Evolutionary conservation across 164 flowering plant species (phyloP).

Genomic region (Magnolia kwangsiensis): DNA sequence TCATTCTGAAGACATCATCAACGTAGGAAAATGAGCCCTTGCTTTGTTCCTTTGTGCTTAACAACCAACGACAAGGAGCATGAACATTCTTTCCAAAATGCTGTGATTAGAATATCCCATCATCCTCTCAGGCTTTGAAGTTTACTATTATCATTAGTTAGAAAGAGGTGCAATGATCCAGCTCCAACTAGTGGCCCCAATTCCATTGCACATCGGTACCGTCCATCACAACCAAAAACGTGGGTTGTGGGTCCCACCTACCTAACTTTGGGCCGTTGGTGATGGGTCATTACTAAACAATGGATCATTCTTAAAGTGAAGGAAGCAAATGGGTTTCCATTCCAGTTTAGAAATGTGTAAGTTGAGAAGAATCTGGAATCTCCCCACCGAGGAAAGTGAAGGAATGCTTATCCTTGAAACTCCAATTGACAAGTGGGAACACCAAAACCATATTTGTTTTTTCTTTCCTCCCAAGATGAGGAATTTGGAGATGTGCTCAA

Average conservation of each 20-base stretch:
- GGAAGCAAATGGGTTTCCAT: no score
- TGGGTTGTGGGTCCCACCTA: neutral
- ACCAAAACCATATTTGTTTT: neutral
- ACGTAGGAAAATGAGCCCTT: no score
- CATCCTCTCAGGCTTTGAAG: no score
- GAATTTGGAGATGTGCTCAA: constrained; percentile 7
- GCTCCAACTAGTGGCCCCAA: neutral
- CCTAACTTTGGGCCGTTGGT: neutral
- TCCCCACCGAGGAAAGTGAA: neutral
- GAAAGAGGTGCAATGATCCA: no score
- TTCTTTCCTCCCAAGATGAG: constrained; percentile 2
- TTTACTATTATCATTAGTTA: no score
- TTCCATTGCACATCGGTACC: neutral
- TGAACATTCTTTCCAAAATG: no score
- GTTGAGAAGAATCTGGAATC: constrained; percentile 3
- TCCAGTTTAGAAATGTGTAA: no score
- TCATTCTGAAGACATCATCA: no score
- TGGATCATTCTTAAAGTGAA: neutral
- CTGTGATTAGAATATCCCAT: no score
- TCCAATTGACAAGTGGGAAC: neutral
- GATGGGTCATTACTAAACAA: neutral
- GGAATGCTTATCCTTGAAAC: neutral
- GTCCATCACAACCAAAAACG: neutral
- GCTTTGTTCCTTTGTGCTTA: no score
- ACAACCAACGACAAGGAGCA: no score